Evolutionary conservation across 148 eudicot genomes (phyloP).

Genomic region (Cornus controversa): DNA sequence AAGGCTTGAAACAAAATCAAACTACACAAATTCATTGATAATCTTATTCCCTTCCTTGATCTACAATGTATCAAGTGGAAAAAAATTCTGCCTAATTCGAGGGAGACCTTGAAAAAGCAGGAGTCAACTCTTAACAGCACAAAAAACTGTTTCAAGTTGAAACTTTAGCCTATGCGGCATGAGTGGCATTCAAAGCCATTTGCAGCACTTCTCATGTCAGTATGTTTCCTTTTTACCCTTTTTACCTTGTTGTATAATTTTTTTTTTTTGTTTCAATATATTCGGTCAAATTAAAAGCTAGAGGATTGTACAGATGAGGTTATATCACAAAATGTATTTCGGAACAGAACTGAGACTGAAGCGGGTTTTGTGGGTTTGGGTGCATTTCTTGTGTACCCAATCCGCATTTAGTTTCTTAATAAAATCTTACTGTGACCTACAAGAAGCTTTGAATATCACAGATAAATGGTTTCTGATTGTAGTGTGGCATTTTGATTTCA

Average conservation of each 20-base stretch:
- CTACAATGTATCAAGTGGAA: too few relatives aligned
- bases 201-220: conserved; percentile 1
- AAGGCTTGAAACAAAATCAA: conserved; percentile 43
- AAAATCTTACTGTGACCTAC: neutral
- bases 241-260: neutral
- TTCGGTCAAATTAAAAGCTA: conserved; percentile 25
- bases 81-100: neutral
- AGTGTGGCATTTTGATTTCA: too few relatives aligned
- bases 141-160: neutral
- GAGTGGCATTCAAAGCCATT: neutral
- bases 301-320: conserved; percentile 49
- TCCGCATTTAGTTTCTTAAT: conserved; percentile 7
- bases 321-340: conserved; percentile 14
- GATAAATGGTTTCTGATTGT: neutral
- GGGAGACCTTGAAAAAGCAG: neutral
- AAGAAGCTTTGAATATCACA: neutral
- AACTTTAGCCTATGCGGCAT: too few relatives aligned
- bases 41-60: neutral
- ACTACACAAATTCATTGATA: neutral
- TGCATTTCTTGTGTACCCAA: conserved; percentile 22
- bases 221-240: neutral
- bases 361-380: conserved; percentile 9
- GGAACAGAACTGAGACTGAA: neutral
- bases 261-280: conserved; percentile 7
- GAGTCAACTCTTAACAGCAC: neutral